Evolutionary conservation across 305 asterid species (phyloP), one percentile per base, ranked within the genome.

Genomic region (Fraxinus latifolia): DNA sequence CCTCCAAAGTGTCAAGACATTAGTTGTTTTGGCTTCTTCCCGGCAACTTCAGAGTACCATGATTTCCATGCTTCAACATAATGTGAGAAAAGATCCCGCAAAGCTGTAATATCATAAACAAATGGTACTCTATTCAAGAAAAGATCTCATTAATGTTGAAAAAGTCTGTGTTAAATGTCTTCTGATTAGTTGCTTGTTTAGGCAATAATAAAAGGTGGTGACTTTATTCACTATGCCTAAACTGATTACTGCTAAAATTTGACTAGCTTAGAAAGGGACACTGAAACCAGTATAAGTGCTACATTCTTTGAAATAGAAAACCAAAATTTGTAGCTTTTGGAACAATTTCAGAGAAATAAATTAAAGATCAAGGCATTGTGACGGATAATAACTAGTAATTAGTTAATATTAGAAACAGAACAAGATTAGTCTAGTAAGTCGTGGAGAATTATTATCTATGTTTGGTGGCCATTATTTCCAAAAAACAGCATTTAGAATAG

Each of bases 41-140:
- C 95, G 73, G 94, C 94, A 79, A 92, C 93, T 87, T 95, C 98
- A 87, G 91, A 86, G 88, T 88, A 92, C 98, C 99, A 95, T 27
- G 98, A 92, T 73, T 90, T 89, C 97, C 97, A 95, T 14, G 99
- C 99, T 84, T 94, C 98, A 60, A 87, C 93, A 62, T 90, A 95
- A 84, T 94, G 98, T n/a, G 91, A 88, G 79, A 95, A 94, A 7
- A 95, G 97, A 83, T 95, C 99, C 83, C 90, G 91, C 87, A 95
- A 62, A 77, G 96, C 99, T 95, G 97, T 75, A 80, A 85, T 65
- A 82, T 71, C 76, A 32, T 71, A n/a, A 68, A 33, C 44, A 71
- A 71, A 70, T 15, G 42, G 23, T 15, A 7, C 21, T 71, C 25
- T 32, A 2, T 25, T 25, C 73, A 65, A 65, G 73, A 32, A 25